These are phyloP conservation scores for Cytospora piceicola DNA, from an alignment of 2,329 filamentous ascomycete genomes.

Conservation along the genomic window DNA sequence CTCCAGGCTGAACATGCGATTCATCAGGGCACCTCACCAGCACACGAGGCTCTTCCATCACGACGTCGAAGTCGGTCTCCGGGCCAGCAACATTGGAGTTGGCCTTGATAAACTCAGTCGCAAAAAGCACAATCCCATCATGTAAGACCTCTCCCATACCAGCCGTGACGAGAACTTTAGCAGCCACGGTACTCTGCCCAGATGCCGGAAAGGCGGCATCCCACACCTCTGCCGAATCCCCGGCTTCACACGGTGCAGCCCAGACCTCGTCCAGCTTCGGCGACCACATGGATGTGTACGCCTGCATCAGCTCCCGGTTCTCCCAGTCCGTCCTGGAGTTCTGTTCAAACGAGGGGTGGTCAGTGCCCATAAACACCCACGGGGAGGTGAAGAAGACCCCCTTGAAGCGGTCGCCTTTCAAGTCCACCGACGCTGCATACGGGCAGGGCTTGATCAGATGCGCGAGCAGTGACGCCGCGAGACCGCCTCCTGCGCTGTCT, in stretches of 20 bases:
- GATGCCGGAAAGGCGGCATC: conserved; percentile 17
- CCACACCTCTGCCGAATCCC: conserved; percentile 21
- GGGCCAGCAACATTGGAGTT: conserved; percentile 10
- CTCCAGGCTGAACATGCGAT: conserved; percentile 30
- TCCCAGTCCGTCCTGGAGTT: conserved; percentile 31
- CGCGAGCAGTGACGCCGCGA: conserved; percentile 32
- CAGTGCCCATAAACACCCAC: conserved; percentile 27
- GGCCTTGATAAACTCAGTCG: conserved; percentile 9
- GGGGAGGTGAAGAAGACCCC: conserved; percentile 33
- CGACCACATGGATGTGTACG: background rate
- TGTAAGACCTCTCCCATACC: conserved; percentile 32
- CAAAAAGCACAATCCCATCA: conserved; percentile 29
- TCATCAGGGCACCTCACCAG: conserved; percentile 31
- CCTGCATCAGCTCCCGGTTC: background rate
- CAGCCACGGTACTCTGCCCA: conserved; percentile 14
- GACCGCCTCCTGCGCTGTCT: conserved; percentile 35
- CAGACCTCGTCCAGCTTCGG: conserved; percentile 29
- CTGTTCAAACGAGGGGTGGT: conserved; percentile 22
- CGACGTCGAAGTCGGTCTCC: conserved; percentile 3
- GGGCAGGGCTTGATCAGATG: conserved; percentile 30
- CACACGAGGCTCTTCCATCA: conserved; percentile 22
- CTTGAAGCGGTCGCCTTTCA: conserved; percentile 20
- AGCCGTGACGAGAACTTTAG: conserved; percentile 29
- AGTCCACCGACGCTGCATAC: conserved; percentile 24
- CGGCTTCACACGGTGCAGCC: conserved; percentile 27